phyloP scores from a whole-genome alignment of 208 protist genomes.

The Trypanosoma brucei region DNA sequence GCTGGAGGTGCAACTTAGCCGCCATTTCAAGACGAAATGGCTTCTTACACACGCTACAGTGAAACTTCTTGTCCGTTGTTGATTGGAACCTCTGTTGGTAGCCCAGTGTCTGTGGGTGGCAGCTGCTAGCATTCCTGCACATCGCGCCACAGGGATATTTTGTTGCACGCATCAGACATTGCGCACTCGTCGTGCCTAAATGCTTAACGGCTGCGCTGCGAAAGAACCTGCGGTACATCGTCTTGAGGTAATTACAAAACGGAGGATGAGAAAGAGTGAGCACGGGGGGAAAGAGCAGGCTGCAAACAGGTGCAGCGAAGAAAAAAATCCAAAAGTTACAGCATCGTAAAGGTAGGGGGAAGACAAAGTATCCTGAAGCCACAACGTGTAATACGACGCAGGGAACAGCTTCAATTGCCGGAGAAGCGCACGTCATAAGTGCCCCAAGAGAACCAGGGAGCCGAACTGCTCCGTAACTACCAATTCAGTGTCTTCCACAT shows the following conservation, averaged over 20 bases:
- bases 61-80: slow-evolving; percentile 69
- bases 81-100: slow-evolving; percentile 30
- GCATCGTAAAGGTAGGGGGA: too few relatives aligned
- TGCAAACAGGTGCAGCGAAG: not conserved
- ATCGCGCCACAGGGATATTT: not conserved
- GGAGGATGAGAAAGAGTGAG: not conserved
- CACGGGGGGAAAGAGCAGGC: slow-evolving; percentile 4
- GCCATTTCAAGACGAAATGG: slow-evolving; percentile 86
- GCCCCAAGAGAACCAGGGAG: slow-evolving; percentile 44
- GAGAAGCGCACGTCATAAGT: slow-evolving; percentile 12
- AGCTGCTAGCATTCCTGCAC: not conserved
- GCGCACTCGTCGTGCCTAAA: not conserved
- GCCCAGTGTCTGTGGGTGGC: slow-evolving; percentile 1
- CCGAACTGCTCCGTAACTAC: slow-evolving; percentile 75
- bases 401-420: too few relatives aligned
- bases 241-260: not conserved
- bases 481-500: slow-evolving; percentile 74
- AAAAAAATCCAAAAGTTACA: too few relatives aligned
- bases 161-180: slow-evolving; percentile 1
- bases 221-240: slow-evolving; percentile 29
- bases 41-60: slow-evolving; percentile 86
- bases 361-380: too few relatives aligned
- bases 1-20: slow-evolving; percentile 79
- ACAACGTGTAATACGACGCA: too few relatives aligned
- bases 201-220: slow-evolving; percentile 6